Evolutionary conservation across 139 green algal species (phyloP), one percentile per base, ranked within the genome.

Genomic region (Micromonas commoda): DNA sequence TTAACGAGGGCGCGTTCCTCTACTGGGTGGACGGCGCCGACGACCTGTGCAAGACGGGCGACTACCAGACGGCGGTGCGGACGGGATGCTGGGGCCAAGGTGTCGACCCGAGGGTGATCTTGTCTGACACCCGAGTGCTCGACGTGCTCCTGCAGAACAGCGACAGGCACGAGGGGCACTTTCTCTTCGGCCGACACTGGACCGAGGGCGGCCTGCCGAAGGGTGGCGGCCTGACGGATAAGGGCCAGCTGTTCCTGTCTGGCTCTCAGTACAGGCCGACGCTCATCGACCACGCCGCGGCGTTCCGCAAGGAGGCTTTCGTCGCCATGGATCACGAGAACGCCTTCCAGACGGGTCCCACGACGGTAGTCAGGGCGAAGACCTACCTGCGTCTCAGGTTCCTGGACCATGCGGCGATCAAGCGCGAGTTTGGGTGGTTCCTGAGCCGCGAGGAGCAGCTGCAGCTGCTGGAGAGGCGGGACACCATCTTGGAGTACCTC

Each of bases 81-180:
- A 57, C 45, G 9, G 45, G 45, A 16, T 9, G 9, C 45, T 57
- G 45, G 45, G 45, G 45, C 45, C 9, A 57, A 16, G 45, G 45
- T 16, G 16, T 57, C 45, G 45, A 57, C 45, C 45, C 45, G 45
- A 9, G 45, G 45, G 45, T 57, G 45, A 26, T 70, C 21, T 32
- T 70, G 21, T 70, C 63, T 24, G 63, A 70, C 63, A 70, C 63
- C n/a, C 28, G 63, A 28, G 24, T 70, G 16, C 24, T 70, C 16
- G 91, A 96, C 82, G 87, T 91, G 64, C 88, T 96, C 63, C 85
- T 96, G n/a, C 88, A 96, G 72, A 96, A 96, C 85, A 86, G 68
- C 1, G 90, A 95, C 82, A 80, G 90, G 37, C 90, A 95, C 84
- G 75, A 82, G 54, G 90, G 90, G n/a, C 86, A 92, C 79, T 91